A percentile compares a stretch with the other conserved stretches of the same genome.
Evolutionary conservation across 164 flowering plant genomes (phyloP).

Genomic region (Malania oleifera): DNA sequence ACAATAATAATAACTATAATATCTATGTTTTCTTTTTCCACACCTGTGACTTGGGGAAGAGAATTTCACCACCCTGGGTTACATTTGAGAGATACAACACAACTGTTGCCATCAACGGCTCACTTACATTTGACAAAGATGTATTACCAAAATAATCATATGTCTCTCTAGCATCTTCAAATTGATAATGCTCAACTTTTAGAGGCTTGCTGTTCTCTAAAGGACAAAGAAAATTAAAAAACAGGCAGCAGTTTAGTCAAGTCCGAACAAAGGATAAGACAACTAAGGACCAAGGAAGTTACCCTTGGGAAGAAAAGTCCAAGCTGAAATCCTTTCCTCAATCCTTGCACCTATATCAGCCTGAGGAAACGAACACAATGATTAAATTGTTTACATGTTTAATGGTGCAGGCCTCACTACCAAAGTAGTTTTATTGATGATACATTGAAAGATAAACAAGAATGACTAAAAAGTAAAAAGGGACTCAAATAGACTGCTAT

Average conservation of each 20-base stretch:
- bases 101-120: slow-evolving; percentile 62
- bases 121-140: slow-evolving; percentile 15
- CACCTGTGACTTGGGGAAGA: slow-evolving; percentile 67
- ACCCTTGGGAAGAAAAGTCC: slow-evolving; percentile 92
- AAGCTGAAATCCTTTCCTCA: slow-evolving; percentile 73
- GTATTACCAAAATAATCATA: slow-evolving; percentile 38
- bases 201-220: slow-evolving; percentile 57
- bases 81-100: slow-evolving; percentile 71
- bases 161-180: slow-evolving; percentile 32
- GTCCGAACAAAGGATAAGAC: background rate
- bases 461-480: too few relatives aligned
- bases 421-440: too few relatives aligned
- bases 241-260: background rate
- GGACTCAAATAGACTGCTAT: too few relatives aligned
- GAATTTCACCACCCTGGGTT: slow-evolving; percentile 59
- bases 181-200: slow-evolving; percentile 41
- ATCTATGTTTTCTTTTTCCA: slow-evolving; percentile 17
- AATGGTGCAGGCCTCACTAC: too few relatives aligned
- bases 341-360: slow-evolving; percentile 54
- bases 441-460: too few relatives aligned
- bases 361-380: slow-evolving; percentile 26
- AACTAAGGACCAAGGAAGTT: slow-evolving; percentile 9
- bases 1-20: background rate
- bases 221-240: slow-evolving; percentile 3
- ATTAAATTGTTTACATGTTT: too few relatives aligned